These are phyloP conservation scores for Podaxis sp. DNA, from an alignment of 768 basidiomycete species.

Conservation along the genomic window DNA sequence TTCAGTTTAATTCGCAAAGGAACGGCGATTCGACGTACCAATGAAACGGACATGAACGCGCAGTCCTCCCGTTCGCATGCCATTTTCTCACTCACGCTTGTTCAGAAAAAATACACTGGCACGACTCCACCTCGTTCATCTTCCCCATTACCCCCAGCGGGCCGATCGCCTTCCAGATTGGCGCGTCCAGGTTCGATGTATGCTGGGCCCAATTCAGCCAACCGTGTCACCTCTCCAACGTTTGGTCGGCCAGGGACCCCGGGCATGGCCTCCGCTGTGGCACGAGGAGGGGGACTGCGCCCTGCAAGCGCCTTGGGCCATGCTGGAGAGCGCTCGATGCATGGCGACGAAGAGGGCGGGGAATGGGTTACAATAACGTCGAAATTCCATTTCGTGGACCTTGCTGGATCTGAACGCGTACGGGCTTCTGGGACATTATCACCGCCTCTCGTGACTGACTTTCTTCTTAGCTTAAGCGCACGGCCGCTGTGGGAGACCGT, in stretches of 20 bases:
- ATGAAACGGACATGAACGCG: conserved; percentile 98
- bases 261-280: conserved; percentile 75
- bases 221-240: conserved; percentile 73
- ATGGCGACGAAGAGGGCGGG: conserved; percentile 61
- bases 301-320: conserved; percentile 84
- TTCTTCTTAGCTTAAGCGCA: conserved; percentile 78
- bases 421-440: conserved; percentile 25
- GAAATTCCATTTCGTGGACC: conserved; percentile 98
- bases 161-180: conserved; percentile 76
- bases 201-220: conserved; percentile 37
- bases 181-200: conserved; percentile 84
- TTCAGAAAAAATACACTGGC: conserved; percentile 85
- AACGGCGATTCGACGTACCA: conserved; percentile 87
- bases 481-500: conserved; percentile 92
- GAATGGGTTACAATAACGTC: conserved; percentile 91
- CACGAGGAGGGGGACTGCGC: conserved; percentile 57
- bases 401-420: conserved; percentile 95
- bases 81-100: conserved; percentile 94
- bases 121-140: conserved; percentile 69
- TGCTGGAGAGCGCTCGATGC: conserved; percentile 45
- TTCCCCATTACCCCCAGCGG: conserved; percentile 68
- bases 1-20: conserved; percentile 84
- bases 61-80: conserved; percentile 98
- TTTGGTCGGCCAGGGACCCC: conserved; percentile 79
- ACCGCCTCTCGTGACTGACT: conserved; percentile 19